phyloP scores from a whole-genome alignment of 306 rosid species.

The Vigna mungo region DNA sequence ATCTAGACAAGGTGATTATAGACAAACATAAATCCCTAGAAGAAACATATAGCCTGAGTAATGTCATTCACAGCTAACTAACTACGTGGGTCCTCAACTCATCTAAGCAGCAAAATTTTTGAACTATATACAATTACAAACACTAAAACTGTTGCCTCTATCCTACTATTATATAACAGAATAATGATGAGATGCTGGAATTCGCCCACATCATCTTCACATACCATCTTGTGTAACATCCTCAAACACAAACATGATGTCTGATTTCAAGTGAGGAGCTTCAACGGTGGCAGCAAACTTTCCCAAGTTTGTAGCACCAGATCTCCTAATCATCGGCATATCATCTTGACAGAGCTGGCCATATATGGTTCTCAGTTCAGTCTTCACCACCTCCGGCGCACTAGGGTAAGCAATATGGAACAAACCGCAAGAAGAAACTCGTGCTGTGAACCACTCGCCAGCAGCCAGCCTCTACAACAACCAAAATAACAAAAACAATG shows the following conservation, averaged over 20 bases:
- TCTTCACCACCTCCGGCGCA: conserved; percentile 76
- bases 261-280: conserved; percentile 78
- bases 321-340: conserved; percentile 99
- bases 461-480: conserved; percentile 85
- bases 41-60: conserved; percentile 6
- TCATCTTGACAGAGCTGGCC: conserved; percentile 97
- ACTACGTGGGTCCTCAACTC: background rate
- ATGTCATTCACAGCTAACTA: conserved; percentile 25
- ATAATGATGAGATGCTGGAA: conserved; percentile 22
- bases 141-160: conserved; percentile 4
- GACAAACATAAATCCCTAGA: conserved; percentile 24
- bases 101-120: conserved; percentile 3
- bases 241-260: conserved; percentile 88
- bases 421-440: conserved; percentile 95
- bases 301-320: conserved; percentile 95
- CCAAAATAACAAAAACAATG: conserved; percentile 31
- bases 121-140: background rate
- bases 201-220: conserved; percentile 39
- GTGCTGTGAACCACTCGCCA: conserved; percentile 99
- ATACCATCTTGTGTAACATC: conserved; percentile 98
- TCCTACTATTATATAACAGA: conserved; percentile 38
- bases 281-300: conserved; percentile 95
- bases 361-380: conserved; percentile 82
- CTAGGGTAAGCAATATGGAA: conserved; percentile 95
- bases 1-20: conserved; percentile 9